Evolutionary conservation across 1,284 basidiomycete species (phyloP).

Genomic region (Pascua sp.): DNA sequence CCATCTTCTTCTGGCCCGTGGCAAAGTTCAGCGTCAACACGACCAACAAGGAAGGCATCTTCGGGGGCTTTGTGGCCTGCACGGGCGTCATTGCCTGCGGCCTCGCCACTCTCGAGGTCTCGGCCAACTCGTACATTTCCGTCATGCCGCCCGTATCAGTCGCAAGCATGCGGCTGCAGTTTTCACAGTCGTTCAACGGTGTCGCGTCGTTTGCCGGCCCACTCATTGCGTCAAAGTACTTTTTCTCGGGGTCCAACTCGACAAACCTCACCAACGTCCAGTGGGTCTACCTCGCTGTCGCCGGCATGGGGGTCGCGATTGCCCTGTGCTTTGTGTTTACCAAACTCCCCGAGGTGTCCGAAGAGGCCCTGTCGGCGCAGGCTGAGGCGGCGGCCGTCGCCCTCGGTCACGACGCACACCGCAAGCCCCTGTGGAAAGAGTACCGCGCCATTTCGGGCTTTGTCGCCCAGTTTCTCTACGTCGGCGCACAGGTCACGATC

Average conservation of each 20-base stretch:
- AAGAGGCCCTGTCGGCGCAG: slow-evolving; percentile 46
- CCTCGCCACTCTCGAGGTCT: slow-evolving; percentile 51
- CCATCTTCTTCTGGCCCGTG: slow-evolving; percentile 76
- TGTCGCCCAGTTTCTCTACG: slow-evolving; percentile 50
- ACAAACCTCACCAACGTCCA: slow-evolving; percentile 66
- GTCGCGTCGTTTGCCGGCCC: slow-evolving; percentile 74
- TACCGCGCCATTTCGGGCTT: slow-evolving; percentile 63
- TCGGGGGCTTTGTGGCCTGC: slow-evolving; percentile 69
- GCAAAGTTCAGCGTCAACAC: slow-evolving; percentile 54
- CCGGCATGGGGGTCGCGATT: slow-evolving; percentile 56
- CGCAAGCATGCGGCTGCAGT: slow-evolving; percentile 72
- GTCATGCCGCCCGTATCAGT: slow-evolving; percentile 57
- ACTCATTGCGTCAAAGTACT: slow-evolving; percentile 70
- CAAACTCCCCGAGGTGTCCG: slow-evolving; percentile 69
- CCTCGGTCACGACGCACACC: background rate
- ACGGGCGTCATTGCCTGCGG: slow-evolving; percentile 66
- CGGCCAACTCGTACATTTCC: slow-evolving; percentile 75
- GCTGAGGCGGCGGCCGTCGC: background rate
- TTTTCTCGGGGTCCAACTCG: slow-evolving; percentile 65
- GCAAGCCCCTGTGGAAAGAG: slow-evolving; percentile 62
- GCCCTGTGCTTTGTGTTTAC: slow-evolving; percentile 70
- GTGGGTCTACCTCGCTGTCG: slow-evolving; percentile 75
- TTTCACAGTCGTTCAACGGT: slow-evolving; percentile 77
- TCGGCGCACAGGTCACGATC: slow-evolving; percentile 68
- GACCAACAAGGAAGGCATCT: slow-evolving; percentile 50